phyloP scores from a whole-genome alignment of 2,329 filamentous ascomycete species.

The Dothistroma pini region DNA sequence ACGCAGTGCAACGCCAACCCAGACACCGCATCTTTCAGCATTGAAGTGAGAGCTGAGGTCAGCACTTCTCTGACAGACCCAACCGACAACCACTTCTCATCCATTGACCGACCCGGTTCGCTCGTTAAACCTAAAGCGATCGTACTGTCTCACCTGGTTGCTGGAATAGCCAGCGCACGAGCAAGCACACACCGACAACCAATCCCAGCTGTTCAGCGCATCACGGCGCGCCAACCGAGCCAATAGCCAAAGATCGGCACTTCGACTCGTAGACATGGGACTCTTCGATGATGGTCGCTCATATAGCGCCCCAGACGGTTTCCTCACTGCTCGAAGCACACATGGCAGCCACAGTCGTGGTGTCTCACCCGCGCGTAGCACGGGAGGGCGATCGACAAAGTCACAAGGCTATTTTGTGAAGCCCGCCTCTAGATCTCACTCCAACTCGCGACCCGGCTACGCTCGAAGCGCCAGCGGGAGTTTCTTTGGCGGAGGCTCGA shows the following conservation, averaged over 20 bases:
- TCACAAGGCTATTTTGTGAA: conserved; percentile 27
- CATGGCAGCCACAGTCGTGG: conserved; percentile 15
- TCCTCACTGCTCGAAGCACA: conserved; percentile 11
- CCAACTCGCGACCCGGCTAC: conserved; percentile 10
- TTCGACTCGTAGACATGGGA: conserved; percentile 26
- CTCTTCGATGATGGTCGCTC: conserved; percentile 33
- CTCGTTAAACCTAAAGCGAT: not conserved
- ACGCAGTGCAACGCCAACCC: not conserved
- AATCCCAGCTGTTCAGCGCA: conserved; percentile 8
- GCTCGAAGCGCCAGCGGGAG: conserved; percentile 18
- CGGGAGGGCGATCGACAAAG: conserved; percentile 6
- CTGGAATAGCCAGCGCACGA: conserved; percentile 2
- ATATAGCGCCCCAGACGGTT: conserved; percentile 26
- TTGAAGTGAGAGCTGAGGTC: not conserved
- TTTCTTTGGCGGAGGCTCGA: conserved; percentile 22
- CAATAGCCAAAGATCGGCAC: conserved; percentile 1
- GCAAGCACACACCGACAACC: conserved; percentile 1
- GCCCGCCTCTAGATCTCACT: conserved; percentile 15
- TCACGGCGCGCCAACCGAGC: not conserved
- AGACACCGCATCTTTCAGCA: conserved; percentile 1
- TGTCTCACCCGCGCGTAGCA: conserved; percentile 23
- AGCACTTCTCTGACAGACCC: not conserved
- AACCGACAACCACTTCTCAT: not conserved
- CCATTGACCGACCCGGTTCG: not conserved
- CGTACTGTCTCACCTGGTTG: not conserved